Percentiles rank a stretch among this genome's conserved stretches.
phyloP scores from a whole-genome alignment of 2,329 filamentous ascomycete genomes.

The Apiospora arundinis region DNA sequence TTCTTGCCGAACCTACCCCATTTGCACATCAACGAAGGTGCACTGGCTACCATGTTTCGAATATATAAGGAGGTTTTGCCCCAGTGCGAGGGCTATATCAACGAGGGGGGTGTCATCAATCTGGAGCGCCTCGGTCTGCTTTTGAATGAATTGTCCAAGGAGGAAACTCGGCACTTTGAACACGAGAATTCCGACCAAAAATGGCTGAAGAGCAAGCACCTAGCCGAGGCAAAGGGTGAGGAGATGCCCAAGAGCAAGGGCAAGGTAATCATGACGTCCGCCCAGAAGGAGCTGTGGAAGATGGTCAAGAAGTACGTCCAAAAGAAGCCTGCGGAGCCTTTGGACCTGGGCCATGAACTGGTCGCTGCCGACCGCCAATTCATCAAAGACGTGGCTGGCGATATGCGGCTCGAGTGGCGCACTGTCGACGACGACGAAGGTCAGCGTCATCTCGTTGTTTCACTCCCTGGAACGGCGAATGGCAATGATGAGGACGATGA shows the following conservation, averaged over 20 bases:
- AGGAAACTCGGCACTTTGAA: conserved; percentile 94
- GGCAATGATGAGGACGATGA: conserved; percentile 59
- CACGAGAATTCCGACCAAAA: conserved; percentile 84
- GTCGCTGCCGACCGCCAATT: conserved; percentile 91
- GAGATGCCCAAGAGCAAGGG: conserved; percentile 62
- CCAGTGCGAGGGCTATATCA: conserved; percentile 91
- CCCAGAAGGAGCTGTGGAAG: conserved; percentile 83
- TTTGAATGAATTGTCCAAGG: conserved; percentile 82
- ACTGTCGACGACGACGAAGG: conserved; percentile 64
- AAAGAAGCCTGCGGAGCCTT: conserved; percentile 65
- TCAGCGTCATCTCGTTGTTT: conserved; percentile 57
- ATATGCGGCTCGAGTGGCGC: conserved; percentile 62
- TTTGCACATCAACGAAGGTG: conserved; percentile 97
- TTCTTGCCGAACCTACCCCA: conserved; percentile 97
- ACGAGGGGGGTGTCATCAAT: conserved; percentile 93
- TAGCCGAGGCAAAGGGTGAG: conserved; percentile 71
- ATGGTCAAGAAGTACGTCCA: conserved; percentile 83
- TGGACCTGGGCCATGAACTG: conserved; percentile 77
- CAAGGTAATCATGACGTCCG: conserved; percentile 75
- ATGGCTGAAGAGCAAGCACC: conserved; percentile 89
- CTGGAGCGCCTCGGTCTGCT: conserved; percentile 78
- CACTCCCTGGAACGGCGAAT: conserved; percentile 53
- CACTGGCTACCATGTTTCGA: conserved; percentile 94
- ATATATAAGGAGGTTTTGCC: conserved; percentile 93
- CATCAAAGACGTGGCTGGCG: conserved; percentile 81